A percentile compares a stretch with the other conserved stretches of the same genome.
Evolutionary conservation across 192 early-diverging fungal genomes (phyloP).

Genomic region (Mortierella hygrophila): DNA sequence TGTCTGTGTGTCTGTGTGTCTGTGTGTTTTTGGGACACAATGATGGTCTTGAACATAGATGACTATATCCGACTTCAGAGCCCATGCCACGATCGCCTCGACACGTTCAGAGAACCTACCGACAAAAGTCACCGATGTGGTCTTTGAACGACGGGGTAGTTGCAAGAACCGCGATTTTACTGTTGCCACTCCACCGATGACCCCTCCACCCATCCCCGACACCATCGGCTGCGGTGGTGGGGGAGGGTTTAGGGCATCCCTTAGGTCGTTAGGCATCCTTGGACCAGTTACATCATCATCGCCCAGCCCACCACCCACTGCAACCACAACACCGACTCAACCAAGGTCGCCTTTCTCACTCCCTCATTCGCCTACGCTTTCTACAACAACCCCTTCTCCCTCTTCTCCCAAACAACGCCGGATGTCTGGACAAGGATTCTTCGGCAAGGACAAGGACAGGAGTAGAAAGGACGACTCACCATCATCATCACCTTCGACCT

Average conservation of each 20-base stretch:
- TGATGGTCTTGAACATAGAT: not conserved
- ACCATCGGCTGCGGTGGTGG: not conserved
- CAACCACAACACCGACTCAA: not conserved
- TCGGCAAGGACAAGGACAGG: not conserved
- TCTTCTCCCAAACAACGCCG: not conserved
- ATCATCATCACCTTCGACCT: constrained; percentile 4
- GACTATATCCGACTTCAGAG: constrained; percentile 34
- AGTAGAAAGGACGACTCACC: not conserved
- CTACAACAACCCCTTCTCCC: not conserved
- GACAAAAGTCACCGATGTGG: constrained; percentile 32
- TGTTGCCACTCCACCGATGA: constrained; percentile 1
- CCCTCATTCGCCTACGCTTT: not conserved
- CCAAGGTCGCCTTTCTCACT: not conserved
- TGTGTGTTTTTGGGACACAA: not conserved
- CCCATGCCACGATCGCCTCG: constrained; percentile 38
- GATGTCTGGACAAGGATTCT: not conserved
- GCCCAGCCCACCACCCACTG: not conserved
- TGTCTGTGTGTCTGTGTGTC: too few relatives aligned
- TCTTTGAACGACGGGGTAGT: constrained; percentile 16
- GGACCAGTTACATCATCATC: constrained; percentile 2
- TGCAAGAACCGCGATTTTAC: not conserved
- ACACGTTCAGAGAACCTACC: constrained; percentile 9
- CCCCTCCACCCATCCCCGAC: not conserved
- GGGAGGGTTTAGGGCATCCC: not conserved
- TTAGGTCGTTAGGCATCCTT: constrained; percentile 14